These are phyloP conservation scores for Termitomyces sp. DNA, from an alignment of 768 basidiomycete genomes.

Conservation along the genomic window DNA sequence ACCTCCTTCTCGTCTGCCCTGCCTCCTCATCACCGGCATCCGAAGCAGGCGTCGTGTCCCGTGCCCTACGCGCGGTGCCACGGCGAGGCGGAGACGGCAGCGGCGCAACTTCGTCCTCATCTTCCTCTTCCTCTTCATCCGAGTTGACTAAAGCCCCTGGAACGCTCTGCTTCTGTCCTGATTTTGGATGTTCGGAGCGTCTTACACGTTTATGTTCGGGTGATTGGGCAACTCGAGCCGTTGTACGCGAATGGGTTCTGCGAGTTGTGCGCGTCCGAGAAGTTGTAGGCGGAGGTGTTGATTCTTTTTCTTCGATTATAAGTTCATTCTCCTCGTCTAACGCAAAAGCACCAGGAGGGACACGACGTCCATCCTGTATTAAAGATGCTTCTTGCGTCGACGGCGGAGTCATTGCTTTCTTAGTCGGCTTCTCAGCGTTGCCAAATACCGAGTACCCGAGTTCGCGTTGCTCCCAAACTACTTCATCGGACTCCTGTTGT, in stretches of 20 bases:
- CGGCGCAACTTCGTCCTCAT: constrained; percentile 22
- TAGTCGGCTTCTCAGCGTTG: constrained; percentile 8
- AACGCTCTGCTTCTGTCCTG: constrained; percentile 23
- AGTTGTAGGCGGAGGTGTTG: neutral
- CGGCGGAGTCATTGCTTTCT: neutral
- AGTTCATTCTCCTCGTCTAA: constrained; percentile 33
- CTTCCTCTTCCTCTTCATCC: constrained; percentile 22
- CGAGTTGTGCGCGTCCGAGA: constrained; percentile 1
- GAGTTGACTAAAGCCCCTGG: constrained; percentile 40
- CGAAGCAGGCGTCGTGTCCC: constrained; percentile 23
- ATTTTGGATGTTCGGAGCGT: constrained; percentile 2
- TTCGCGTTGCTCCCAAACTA: constrained; percentile 2
- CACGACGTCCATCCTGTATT: constrained; percentile 19
- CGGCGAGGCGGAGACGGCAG: constrained; percentile 25
- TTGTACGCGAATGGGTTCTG: neutral
- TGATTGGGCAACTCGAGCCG: neutral
- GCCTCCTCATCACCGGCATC: constrained; percentile 26
- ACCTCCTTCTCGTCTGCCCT: constrained; percentile 35
- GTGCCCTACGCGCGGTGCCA: constrained; percentile 18
- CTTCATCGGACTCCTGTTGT: neutral
- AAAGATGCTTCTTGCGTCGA: constrained; percentile 2
- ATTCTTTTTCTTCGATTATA: constrained; percentile 23
- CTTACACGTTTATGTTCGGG: constrained; percentile 3
- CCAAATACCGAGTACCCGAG: constrained; percentile 19
- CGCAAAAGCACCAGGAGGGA: constrained; percentile 42